Conservation (phyloP, 1,139 yeast species). For the Candida glucosophila region DNA sequence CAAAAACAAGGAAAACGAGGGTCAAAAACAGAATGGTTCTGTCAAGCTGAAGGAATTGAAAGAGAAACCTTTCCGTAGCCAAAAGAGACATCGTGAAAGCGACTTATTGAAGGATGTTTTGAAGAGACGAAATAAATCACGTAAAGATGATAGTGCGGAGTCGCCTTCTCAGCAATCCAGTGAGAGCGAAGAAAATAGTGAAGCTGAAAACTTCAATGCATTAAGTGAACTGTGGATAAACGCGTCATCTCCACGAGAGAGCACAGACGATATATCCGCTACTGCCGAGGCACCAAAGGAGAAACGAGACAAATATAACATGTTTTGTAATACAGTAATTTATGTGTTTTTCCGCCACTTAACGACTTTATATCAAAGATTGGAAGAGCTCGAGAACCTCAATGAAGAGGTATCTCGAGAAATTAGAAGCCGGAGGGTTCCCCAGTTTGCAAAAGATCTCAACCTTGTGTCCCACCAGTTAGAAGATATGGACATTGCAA, state of each 20-base stretch:
- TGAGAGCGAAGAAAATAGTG: slow-evolving; percentile 28
- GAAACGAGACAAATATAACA: slow-evolving; percentile 50
- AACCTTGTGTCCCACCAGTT: slow-evolving; percentile 76
- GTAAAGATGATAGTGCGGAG: slow-evolving; percentile 29
- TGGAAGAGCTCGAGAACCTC: slow-evolving; percentile 66
- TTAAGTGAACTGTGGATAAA: slow-evolving; percentile 65
- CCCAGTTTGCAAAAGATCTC: slow-evolving; percentile 83
- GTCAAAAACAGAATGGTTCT: no score
- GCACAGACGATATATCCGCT: no score
- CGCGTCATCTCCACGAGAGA: slow-evolving; percentile 33
- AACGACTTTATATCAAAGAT: slow-evolving; percentile 72
- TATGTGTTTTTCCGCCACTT: slow-evolving; percentile 87
- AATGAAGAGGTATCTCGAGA: slow-evolving; percentile 64
- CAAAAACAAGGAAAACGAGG: background rate
- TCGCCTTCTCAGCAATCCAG: slow-evolving; percentile 21
- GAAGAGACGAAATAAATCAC: slow-evolving; percentile 51
- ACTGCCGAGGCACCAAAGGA: no score
- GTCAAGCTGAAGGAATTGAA: slow-evolving; percentile 5
- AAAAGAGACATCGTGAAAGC: slow-evolving; percentile 54
- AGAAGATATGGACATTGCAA: slow-evolving; percentile 70
- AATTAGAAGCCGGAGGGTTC: slow-evolving; percentile 53
- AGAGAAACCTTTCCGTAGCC: no score
- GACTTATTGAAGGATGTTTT: slow-evolving; percentile 71
- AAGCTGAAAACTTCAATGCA: slow-evolving; percentile 40
- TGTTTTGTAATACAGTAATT: slow-evolving; percentile 86